phyloP scores from a whole-genome alignment of 257 asterid species.

The Nicotiana otophora region DNA sequence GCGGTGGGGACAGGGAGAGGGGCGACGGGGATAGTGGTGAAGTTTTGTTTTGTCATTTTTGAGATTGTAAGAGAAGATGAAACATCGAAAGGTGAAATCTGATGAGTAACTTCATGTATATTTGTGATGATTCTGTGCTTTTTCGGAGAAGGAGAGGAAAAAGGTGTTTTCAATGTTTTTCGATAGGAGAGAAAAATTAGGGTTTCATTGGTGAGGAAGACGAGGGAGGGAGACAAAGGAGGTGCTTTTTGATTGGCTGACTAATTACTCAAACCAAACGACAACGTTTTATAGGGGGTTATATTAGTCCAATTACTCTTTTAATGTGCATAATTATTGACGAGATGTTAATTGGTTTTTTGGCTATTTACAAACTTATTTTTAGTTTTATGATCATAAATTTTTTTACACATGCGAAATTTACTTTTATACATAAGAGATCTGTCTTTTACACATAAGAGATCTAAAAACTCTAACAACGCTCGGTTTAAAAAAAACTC shows the following conservation, averaged over 20 bases:
- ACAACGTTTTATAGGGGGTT: neutral
- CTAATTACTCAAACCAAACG: neutral
- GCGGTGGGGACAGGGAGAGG: slow-evolving; percentile 17
- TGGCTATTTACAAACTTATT: no score
- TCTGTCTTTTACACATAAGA: no score
- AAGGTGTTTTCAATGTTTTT: neutral
- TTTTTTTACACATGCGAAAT: no score
- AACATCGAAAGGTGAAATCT: neutral
- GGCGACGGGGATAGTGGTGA: slow-evolving; percentile 13
- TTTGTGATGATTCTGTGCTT: neutral
- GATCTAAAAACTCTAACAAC: no score
- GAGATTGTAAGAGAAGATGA: slow-evolving; percentile 15
- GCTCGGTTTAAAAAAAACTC: neutral
- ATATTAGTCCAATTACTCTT: neutral
- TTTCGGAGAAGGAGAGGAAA: neutral
- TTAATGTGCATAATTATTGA: neutral
- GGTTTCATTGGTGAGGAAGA: slow-evolving; percentile 4
- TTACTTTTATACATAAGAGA: no score
- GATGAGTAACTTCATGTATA: slow-evolving; percentile 3
- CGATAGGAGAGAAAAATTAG: neutral
- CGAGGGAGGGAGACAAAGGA: neutral
- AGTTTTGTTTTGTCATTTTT: slow-evolving; percentile 32
- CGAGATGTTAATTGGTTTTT: neutral
- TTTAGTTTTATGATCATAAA: no score
- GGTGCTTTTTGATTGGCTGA: neutral